Evolutionary conservation across 1,284 basidiomycete genomes (phyloP), one percentile per base, ranked within the genome.

Genomic region (Apiotrichum gracile): DNA sequence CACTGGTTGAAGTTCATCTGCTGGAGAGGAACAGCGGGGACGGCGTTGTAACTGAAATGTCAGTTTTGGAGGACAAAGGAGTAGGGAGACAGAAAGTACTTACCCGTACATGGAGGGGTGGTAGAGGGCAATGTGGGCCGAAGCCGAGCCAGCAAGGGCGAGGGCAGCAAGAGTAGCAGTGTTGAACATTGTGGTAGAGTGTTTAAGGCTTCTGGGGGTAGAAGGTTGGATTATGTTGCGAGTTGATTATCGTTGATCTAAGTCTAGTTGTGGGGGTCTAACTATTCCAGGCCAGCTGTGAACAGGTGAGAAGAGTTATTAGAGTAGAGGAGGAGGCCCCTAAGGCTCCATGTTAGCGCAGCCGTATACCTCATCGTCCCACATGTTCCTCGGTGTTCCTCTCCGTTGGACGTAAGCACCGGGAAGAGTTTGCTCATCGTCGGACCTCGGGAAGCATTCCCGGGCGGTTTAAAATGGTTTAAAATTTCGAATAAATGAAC

Each of bases 1-100:
- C 85, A 87, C 57, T 84, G 64, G 31, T 78, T 58, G 65, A 85
- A 55, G 38, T 78, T 64, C 63, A 79, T 72, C 62, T 81, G 64
- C 41, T 74, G 76, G 14, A 19, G 38, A 39, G 50, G n/a, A 21
- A 42, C 42, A 25, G 24, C 19, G 7, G 40, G 24, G 14, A 17
- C 40, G 25, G 27, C 25, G 39, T 42, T 35, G 22, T 24, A 10
- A n/a, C n/a, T 26, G 39, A 34, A 42, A 25, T 31, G 38, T 33
- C 24, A 43, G 17, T n/a, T 6, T n/a, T n/a, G n/a, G n/a, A n/a
- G n/a, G n/a, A n/a, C n/a, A n/a, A n/a, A n/a, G n/a, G n/a, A n/a
- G n/a, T n/a, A n/a, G n/a, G n/a, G n/a, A n/a, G n/a, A n/a, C n/a
- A n/a, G n/a, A n/a, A n/a, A n/a, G 16, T 27, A 65, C 68, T 60